Conservation (phyloP, 495 filamentous ascomycete genomes). For the Aspergillus affinis region DNA sequence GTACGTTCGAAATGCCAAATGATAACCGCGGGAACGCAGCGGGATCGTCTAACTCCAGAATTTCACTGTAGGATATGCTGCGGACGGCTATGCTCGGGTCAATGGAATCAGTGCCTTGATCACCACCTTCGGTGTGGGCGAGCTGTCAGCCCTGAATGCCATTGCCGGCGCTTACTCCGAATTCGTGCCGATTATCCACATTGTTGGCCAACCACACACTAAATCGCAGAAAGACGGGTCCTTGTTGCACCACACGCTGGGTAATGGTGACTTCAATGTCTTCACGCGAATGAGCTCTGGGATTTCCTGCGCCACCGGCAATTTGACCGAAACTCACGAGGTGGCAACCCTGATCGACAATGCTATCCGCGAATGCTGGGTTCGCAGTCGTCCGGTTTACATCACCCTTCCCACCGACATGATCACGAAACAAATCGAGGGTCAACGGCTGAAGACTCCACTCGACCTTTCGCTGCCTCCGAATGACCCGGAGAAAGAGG, state of each 20-base stretch:
- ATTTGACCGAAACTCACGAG: constrained; percentile 66
- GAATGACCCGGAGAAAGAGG: constrained; percentile 73
- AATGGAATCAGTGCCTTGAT: constrained; percentile 65
- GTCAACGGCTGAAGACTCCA: constrained; percentile 62
- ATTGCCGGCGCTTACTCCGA: constrained; percentile 65
- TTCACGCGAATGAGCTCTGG: constrained; percentile 74
- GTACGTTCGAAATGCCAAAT: constrained; percentile 30
- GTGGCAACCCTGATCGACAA: constrained; percentile 77
- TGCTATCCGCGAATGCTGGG: constrained; percentile 74
- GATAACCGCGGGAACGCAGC: neutral
- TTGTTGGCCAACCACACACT: constrained; percentile 60
- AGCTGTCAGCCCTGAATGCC: constrained; percentile 67
- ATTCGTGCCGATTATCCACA: constrained; percentile 62
- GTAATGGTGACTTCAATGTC: constrained; percentile 86
- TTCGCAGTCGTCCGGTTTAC: constrained; percentile 75
- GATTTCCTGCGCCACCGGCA: constrained; percentile 69
- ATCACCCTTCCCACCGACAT: constrained; percentile 85
- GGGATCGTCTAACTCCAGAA: constrained; percentile 1
- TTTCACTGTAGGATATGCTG: constrained; percentile 58
- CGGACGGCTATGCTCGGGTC: constrained; percentile 69
- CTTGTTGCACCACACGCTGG: constrained; percentile 91
- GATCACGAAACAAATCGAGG: constrained; percentile 76
- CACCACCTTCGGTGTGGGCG: constrained; percentile 71
- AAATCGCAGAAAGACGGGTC: constrained; percentile 52
- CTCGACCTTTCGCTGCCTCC: constrained; percentile 63